Conservation (phyloP, 306 rosid species). For the Dryas octopetala region DNA sequence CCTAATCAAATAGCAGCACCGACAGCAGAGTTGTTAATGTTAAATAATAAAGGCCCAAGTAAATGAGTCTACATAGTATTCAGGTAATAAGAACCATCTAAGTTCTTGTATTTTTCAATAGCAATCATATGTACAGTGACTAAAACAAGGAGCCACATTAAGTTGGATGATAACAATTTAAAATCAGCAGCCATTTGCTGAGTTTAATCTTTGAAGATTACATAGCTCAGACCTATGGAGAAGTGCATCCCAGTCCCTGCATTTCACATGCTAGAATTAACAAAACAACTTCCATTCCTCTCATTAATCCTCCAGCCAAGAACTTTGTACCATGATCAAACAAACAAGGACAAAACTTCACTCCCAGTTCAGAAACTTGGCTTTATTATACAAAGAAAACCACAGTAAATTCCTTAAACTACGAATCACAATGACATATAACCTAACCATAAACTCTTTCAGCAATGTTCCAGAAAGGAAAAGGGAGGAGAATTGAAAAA, state of each 20-base stretch:
- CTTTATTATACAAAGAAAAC: background rate
- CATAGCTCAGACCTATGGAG: background rate
- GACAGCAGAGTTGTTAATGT: background rate
- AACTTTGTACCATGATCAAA: background rate
- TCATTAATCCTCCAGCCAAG: background rate
- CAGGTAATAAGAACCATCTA: too few relatives aligned
- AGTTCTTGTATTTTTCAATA: too few relatives aligned
- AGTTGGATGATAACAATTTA: background rate
- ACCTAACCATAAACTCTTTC: background rate
- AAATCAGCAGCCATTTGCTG: background rate
- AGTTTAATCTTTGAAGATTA: background rate
- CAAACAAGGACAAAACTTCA: background rate
- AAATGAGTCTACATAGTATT: too few relatives aligned
- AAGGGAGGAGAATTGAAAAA: slow-evolving; percentile 1
- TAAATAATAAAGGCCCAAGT: too few relatives aligned
- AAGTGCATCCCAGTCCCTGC: background rate
- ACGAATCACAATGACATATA: background rate
- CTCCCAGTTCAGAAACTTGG: background rate
- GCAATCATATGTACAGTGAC: background rate
- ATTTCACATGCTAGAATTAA: background rate
- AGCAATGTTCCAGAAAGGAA: background rate
- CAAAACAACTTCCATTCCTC: background rate
- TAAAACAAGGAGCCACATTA: background rate
- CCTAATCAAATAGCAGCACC: background rate
- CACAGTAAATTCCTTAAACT: background rate